phyloP scores from a whole-genome alignment of 2,329 filamentous ascomycete genomes.

The Nemania serpens region DNA sequence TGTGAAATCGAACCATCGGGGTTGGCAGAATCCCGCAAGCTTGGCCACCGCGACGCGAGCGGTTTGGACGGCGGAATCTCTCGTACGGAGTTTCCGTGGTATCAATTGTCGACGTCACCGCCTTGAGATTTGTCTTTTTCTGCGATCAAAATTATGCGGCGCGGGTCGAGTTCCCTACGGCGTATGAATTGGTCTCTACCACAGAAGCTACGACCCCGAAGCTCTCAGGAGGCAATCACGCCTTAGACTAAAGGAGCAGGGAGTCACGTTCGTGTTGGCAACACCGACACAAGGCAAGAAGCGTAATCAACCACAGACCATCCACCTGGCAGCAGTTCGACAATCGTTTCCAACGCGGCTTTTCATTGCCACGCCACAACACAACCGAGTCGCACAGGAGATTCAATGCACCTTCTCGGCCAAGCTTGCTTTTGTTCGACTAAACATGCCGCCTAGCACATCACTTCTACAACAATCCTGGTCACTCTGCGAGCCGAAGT shows the following conservation, averaged over 20 bases:
- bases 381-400: not conserved
- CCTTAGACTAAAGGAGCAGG: not conserved
- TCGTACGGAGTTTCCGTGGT: no score
- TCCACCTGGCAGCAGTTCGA: conserved; percentile 4
- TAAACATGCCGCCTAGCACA: not conserved
- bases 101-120: no score
- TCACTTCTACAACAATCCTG: not conserved
- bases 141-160: no score
- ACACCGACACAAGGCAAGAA: not conserved
- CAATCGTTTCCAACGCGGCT: not conserved
- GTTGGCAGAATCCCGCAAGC: no score
- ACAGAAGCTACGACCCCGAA: not conserved
- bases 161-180: no score
- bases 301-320: not conserved
- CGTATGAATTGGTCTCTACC: not conserved
- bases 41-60: no score
- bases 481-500: not conserved
- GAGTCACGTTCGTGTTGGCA: not conserved
- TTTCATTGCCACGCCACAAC: not conserved
- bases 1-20: no score
- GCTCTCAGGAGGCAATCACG: not conserved
- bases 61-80: no score
- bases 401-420: not conserved
- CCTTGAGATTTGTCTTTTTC: no score
- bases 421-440: not conserved